Conservation (phyloP, 1,139 yeast species). For the Pichia sp. region DNA sequence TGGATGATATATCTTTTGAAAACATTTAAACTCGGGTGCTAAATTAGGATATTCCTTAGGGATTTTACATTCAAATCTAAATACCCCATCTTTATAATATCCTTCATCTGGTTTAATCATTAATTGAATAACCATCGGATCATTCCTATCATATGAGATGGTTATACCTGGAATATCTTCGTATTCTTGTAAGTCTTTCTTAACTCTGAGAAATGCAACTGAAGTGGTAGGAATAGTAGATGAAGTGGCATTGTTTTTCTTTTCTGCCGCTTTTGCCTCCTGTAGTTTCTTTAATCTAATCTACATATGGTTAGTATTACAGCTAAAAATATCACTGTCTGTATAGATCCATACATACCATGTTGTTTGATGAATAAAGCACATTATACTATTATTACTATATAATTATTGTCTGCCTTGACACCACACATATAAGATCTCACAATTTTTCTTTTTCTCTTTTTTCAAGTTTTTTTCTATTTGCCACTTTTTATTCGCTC, state of each 20-base stretch:
- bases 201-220: slow-evolving; percentile 27
- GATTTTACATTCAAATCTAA: slow-evolving; percentile 58
- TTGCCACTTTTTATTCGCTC: too few species aligned
- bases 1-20: slow-evolving; percentile 80
- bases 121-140: slow-evolving; percentile 52
- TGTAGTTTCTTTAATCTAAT: slow-evolving; percentile 27
- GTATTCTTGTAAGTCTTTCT: slow-evolving; percentile 28
- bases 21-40: slow-evolving; percentile 79
- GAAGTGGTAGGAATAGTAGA: too few species aligned
- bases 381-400: too few species aligned
- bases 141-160: slow-evolving; percentile 12
- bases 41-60: slow-evolving; percentile 81
- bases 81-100: slow-evolving; percentile 61
- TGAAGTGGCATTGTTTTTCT: background rate
- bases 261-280: slow-evolving; percentile 19
- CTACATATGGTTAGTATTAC: slow-evolving; percentile 15
- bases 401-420: too few species aligned
- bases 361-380: too few species aligned
- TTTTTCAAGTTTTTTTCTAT: too few species aligned
- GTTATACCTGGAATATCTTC: slow-evolving; percentile 20
- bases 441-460: too few species aligned
- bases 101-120: slow-evolving; percentile 73
- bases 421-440: too few species aligned
- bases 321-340: too few species aligned
- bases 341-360: background rate